Base-by-base conservation (phyloP, 2,329 filamentous ascomycete species). In the Aspergillus brunneoviolaceus region DNA sequence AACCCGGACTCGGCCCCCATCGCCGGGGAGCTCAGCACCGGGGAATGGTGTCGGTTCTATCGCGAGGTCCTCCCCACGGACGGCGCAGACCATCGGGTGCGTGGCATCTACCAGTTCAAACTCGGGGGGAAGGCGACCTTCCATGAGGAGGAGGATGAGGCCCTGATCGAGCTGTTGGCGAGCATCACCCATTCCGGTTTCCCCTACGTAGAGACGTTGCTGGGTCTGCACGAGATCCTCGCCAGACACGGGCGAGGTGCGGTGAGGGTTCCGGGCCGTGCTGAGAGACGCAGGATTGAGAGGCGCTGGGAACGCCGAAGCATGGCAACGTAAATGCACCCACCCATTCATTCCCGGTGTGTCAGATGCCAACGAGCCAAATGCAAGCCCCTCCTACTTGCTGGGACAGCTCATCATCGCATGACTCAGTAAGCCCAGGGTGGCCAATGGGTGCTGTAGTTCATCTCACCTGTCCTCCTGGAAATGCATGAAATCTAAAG, bases 341-440 rank as follows among this genome's bases (percentile, higher is more conserved):
- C 25, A 27, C 5, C 27, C 27, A 29, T 29, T 23, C 23, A 23
- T 23, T 4, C 23, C 27, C 27, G 3, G 27, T 23, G 27, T 29
- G 27, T 29, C 27, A 29, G 27, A 29, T 29, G 27, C 9, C 7
- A 29, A 29, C 3, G 7, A 29, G 2, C 5, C 16, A 16, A 19
- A 16, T 16, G 16, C 14, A 45, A 45, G 5, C 19, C 39, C 39
- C 39, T 45, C 39, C n/a, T 3, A 45, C 16, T 45, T 45, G 39
- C 6, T 16, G 16, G 16, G 39, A 55, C 58, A 63, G 5, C 55
- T 58, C 60, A 61, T 66, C 64, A 59, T 48, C 51, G 59, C 65
- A 53, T 62, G 48, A 58, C 56, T 48, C 48, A 45, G 54, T 52
- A 53, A 60, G 58, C 14, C 39, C 33, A 35, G 16, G 39, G 19